A percentile compares a stretch with the other conserved stretches of the same genome.
Evolutionary conservation across 139 green algal genomes (phyloP).

Genomic region (Desmodesmus armatus): DNA sequence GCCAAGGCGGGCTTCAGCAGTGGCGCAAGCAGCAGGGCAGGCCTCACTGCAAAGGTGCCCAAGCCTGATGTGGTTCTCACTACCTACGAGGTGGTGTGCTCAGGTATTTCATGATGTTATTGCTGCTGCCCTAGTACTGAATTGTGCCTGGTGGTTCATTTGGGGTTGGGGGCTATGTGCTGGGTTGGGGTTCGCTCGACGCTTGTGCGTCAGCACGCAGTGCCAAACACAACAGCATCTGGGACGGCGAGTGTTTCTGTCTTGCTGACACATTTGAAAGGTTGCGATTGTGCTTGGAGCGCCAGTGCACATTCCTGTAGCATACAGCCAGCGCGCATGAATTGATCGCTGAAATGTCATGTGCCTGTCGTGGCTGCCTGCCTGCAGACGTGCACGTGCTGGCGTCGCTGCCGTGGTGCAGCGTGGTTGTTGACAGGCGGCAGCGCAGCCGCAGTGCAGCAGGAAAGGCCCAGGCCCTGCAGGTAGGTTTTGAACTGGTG

Average conservation of each 20-base stretch:
- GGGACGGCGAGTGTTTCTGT: too few relatives aligned
- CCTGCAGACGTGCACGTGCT: slow-evolving; percentile 24
- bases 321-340: not conserved
- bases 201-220: too few relatives aligned
- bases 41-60: slow-evolving; percentile 48
- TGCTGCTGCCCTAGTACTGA: slow-evolving; percentile 65
- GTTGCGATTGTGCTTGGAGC: too few relatives aligned
- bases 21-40: slow-evolving; percentile 3
- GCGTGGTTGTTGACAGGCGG: slow-evolving; percentile 79
- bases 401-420: slow-evolving; percentile 68
- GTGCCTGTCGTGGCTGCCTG: too few relatives aligned
- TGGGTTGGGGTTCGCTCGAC: too few relatives aligned
- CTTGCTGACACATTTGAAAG: too few relatives aligned
- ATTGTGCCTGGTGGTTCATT: not conserved
- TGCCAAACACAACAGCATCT: too few relatives aligned
- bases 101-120: too few relatives aligned
- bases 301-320: too few relatives aligned
- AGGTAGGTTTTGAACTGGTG: slow-evolving; percentile 43
- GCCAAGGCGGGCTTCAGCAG: slow-evolving; percentile 44
- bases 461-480: slow-evolving; percentile 59
- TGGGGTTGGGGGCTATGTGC: too few relatives aligned
- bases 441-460: slow-evolving; percentile 56
- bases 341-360: not conserved
- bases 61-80: slow-evolving; percentile 84
- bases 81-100: slow-evolving; percentile 70